These are phyloP conservation scores for Phialophora chinensis DNA, from an alignment of 2,329 filamentous ascomycete genomes.

Conservation along the genomic window DNA sequence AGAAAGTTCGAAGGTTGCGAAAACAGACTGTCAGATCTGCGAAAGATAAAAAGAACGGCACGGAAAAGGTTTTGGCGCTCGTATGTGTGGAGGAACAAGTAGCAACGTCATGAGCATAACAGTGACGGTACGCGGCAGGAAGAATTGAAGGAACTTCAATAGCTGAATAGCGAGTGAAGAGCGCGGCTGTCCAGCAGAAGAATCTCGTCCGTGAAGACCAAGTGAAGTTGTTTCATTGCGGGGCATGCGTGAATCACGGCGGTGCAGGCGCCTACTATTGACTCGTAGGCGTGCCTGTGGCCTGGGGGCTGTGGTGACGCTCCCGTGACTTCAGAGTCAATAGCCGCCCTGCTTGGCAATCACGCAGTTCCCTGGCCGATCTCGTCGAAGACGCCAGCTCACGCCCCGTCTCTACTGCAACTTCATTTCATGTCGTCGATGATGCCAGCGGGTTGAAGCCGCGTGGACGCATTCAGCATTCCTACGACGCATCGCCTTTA, in stretches of 20 bases:
- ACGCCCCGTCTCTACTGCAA: not conserved
- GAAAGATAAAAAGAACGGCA: not conserved
- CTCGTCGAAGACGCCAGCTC: not conserved
- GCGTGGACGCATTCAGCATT: not conserved
- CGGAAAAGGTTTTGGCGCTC: not conserved
- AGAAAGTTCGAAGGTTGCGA: not conserved
- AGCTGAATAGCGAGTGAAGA: not conserved
- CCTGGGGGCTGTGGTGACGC: not conserved
- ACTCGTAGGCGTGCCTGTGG: not conserved
- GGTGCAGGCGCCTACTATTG: no score
- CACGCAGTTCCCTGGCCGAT: not conserved
- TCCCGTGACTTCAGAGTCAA: not conserved
- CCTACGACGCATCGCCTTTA: not conserved
- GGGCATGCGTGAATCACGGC: not conserved
- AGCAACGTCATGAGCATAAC: not conserved
- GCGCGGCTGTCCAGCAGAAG: not conserved
- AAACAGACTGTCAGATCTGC: not conserved
- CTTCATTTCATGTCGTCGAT: not conserved
- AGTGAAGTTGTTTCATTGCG: not conserved
- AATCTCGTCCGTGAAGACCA: not conserved
- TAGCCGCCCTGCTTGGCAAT: conserved; percentile 3
- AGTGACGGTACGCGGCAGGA: not conserved
- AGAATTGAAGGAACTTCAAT: not conserved
- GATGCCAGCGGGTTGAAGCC: not conserved
- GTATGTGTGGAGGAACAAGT: not conserved